These are phyloP conservation scores for Alnus rubra DNA, from an alignment of 306 rosid genomes.

Conservation along the genomic window DNA sequence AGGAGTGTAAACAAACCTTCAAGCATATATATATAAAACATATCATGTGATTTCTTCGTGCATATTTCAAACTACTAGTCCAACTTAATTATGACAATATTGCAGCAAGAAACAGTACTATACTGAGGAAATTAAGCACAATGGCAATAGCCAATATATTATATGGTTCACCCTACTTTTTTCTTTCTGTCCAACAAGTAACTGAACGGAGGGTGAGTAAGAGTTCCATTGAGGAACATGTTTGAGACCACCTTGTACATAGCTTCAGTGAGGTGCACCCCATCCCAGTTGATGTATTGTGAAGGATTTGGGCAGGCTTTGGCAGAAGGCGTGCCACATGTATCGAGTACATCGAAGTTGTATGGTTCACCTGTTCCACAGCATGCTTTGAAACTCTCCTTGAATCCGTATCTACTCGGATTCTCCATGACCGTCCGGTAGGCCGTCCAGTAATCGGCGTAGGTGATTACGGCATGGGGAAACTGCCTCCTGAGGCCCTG, in stretches of 20 bases:
- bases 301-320: slow-evolving; percentile 56
- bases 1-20: neutral
- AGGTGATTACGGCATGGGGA: slow-evolving; percentile 62
- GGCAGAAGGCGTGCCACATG: slow-evolving; percentile 65
- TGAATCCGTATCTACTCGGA: slow-evolving; percentile 57
- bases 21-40: neutral
- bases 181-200: slow-evolving; percentile 56
- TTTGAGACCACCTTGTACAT: slow-evolving; percentile 73
- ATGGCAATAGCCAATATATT: neutral
- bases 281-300: slow-evolving; percentile 89
- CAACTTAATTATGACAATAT: neutral
- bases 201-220: slow-evolving; percentile 64
- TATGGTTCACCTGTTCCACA: slow-evolving; percentile 76
- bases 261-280: slow-evolving; percentile 95
- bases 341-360: slow-evolving; percentile 47
- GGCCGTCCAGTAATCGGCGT: slow-evolving; percentile 81
- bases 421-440: slow-evolving; percentile 56
- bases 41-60: slow-evolving; percentile 9
- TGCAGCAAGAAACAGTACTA: slow-evolving; percentile 4
- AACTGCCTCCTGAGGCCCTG: slow-evolving; percentile 55
- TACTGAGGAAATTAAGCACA: neutral
- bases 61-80: slow-evolving; percentile 8
- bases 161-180: slow-evolving; percentile 38
- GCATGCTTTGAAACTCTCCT: slow-evolving; percentile 64
- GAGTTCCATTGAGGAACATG: slow-evolving; percentile 72